A percentile compares a stretch with the other conserved stretches of the same genome.
phyloP scores from a whole-genome alignment of 192 early-diverging fungal species.

The Gryganskiella cystojenkinii region DNA sequence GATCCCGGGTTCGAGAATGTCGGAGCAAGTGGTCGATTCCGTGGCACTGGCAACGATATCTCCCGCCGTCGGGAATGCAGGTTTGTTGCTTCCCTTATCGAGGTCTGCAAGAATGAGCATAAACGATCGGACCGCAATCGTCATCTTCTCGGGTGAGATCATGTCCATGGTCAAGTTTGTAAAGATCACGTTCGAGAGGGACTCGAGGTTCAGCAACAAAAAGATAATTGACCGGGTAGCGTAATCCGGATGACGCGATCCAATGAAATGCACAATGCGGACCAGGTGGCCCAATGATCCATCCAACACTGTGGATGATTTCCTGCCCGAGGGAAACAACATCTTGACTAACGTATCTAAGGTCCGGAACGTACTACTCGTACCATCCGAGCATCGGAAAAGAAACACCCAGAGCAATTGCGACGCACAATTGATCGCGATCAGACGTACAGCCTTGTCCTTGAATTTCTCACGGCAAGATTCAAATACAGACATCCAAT shows the following conservation, averaged over 20 bases:
- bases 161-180: constrained; percentile 59
- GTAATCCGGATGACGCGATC: constrained; percentile 68
- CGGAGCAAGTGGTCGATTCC: constrained; percentile 42
- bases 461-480: constrained; percentile 74
- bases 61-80: constrained; percentile 58
- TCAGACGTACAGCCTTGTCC: constrained; percentile 77
- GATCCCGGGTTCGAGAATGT: constrained; percentile 61
- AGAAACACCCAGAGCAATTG: constrained; percentile 95
- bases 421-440: constrained; percentile 82
- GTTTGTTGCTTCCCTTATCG: constrained; percentile 60
- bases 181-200: constrained; percentile 36
- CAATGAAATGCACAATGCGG: constrained; percentile 77
- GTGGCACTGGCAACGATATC: constrained; percentile 53
- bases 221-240: constrained; percentile 75
- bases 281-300: constrained; percentile 74
- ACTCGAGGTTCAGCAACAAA: constrained; percentile 73
- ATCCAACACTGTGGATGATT: constrained; percentile 70
- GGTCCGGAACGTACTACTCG: constrained; percentile 57
- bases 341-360: constrained; percentile 68
- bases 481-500: constrained; percentile 79
- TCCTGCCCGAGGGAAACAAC: constrained; percentile 71
- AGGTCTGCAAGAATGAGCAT: constrained; percentile 78
- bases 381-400: constrained; percentile 87
- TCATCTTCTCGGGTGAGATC: constrained; percentile 75
- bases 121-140: constrained; percentile 80